Evolutionary conservation across 345 rosid genomes (phyloP), one percentile per base, ranked within the genome.

Genomic region (Clausena lansium): DNA sequence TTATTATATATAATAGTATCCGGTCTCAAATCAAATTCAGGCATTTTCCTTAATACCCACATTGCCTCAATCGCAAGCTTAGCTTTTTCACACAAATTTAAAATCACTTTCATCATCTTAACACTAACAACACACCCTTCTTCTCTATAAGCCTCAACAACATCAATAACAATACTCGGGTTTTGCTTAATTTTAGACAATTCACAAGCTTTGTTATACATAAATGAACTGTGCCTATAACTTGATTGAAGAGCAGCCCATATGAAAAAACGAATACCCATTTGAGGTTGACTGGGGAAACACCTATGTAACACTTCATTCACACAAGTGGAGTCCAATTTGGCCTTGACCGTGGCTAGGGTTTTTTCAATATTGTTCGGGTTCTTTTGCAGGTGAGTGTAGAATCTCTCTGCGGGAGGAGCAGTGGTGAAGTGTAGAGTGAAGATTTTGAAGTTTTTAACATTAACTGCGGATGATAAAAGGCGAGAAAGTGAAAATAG

Each of bases 241-340:
- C 79, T 81, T 1, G 93, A 83, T 62, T 89, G 98, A 20, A 78
- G 84, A 82, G 94, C 98, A 32, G 94, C 89, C 99, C 94, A 92
- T 11, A 95, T 63, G 65, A 93, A 93, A 76, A 95, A 95, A 64
- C 94, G 83, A 63, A 95, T 87, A 86, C 93, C 97, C 83, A 73
- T 50, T 4, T 80, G 83, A 70, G 83, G 76, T n/a, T 88, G 84
- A 72, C 64, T 82, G 9, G 77, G 50, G 50, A 83, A 38, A 80
- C 89, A 90, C 76, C 88, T 89, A 64, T 36, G 69, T 5, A 92
- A 62, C 22, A 95, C 97, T 73, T 88, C 88, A 73, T 73, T 76
- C 78, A 93, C 87, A 81, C 86, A 91, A 62, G 71, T 61, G 5
- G 91, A 47, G 58, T 91, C 94, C 52, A 93, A 17, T 77, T 83